Evolutionary conservation across 2,329 filamentous ascomycete species (phyloP).

Genomic region (Aspergillus awamori): DNA sequence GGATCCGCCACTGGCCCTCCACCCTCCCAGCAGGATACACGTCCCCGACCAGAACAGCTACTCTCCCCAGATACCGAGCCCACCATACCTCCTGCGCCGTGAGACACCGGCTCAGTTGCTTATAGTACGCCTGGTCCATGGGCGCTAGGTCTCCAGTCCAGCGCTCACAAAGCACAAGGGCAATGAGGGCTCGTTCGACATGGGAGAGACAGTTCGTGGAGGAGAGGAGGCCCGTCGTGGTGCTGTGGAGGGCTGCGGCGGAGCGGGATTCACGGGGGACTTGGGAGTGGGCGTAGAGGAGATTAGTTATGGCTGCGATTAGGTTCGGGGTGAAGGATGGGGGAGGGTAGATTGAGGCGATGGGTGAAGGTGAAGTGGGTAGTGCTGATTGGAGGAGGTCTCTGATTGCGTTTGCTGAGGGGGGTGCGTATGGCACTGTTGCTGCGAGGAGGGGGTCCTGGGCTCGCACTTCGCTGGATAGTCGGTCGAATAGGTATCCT

Average conservation of each 20-base stretch:
- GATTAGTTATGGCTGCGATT: slow-evolving; percentile 61
- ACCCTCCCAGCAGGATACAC: slow-evolving; percentile 64
- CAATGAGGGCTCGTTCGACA: slow-evolving; percentile 69
- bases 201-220: slow-evolving; percentile 75
- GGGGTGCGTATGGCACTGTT: slow-evolving; percentile 56
- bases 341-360: slow-evolving; percentile 34
- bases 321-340: slow-evolving; percentile 51
- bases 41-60: slow-evolving; percentile 60
- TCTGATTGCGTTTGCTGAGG: slow-evolving; percentile 52
- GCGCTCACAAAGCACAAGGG: slow-evolving; percentile 70
- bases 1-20: slow-evolving; percentile 37
- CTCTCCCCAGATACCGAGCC: slow-evolving; percentile 64
- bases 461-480: slow-evolving; percentile 62
- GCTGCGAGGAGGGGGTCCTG: slow-evolving; percentile 68
- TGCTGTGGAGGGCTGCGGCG: slow-evolving; percentile 71
- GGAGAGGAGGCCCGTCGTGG: slow-evolving; percentile 68
- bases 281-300: slow-evolving; percentile 58
- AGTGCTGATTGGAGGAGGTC: slow-evolving; percentile 53
- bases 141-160: slow-evolving; percentile 70
- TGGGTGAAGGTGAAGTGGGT: slow-evolving; percentile 38
- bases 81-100: slow-evolving; percentile 64
- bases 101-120: slow-evolving; percentile 56
- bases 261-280: slow-evolving; percentile 60
- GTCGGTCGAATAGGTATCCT: slow-evolving; percentile 74
- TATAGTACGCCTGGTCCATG: slow-evolving; percentile 58